These are phyloP conservation scores for Rhizopogon salebrosus DNA, from an alignment of 768 basidiomycete genomes.

Conservation along the genomic window DNA sequence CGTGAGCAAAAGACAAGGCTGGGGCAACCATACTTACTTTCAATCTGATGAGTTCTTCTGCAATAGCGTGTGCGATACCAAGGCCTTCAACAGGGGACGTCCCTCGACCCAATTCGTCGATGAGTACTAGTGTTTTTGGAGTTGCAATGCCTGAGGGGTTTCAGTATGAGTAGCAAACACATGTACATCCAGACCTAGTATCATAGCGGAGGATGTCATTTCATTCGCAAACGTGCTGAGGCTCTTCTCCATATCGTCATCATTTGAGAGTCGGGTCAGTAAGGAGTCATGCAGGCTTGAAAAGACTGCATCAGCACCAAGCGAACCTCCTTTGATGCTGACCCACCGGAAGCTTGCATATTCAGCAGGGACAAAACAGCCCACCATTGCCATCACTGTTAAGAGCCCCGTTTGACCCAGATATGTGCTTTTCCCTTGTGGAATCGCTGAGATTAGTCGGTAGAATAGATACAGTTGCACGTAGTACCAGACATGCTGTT, in stretches of 20 bases:
- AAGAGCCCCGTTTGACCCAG: constrained; percentile 83
- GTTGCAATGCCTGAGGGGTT: constrained; percentile 57
- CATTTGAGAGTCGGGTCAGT: constrained; percentile 86
- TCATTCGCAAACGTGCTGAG: constrained; percentile 94
- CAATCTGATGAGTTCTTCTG: constrained; percentile 64
- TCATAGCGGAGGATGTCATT: constrained; percentile 91
- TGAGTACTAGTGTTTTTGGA: constrained; percentile 65
- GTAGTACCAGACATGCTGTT: constrained; percentile 54
- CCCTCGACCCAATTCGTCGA: constrained; percentile 93
- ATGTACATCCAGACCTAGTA: constrained; percentile 50
- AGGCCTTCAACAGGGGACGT: constrained; percentile 81
- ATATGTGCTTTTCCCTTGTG: constrained; percentile 86
- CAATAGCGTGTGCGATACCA: constrained; percentile 82
- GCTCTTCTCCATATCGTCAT: constrained; percentile 86
- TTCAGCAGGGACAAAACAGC: constrained; percentile 89
- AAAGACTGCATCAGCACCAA: background rate
- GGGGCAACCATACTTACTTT: constrained; percentile 44
- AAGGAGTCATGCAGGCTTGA: constrained; percentile 76
- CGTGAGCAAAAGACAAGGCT: background rate
- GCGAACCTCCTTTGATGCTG: background rate
- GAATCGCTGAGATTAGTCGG: background rate
- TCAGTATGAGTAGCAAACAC: background rate
- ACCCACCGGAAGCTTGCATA: constrained; percentile 82
- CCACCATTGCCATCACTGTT: constrained; percentile 81
- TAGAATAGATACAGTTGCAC: constrained; percentile 9